These are phyloP conservation scores for Fusarium sp. DNA, from an alignment of 2,329 filamentous ascomycete genomes.

Conservation along the genomic window DNA sequence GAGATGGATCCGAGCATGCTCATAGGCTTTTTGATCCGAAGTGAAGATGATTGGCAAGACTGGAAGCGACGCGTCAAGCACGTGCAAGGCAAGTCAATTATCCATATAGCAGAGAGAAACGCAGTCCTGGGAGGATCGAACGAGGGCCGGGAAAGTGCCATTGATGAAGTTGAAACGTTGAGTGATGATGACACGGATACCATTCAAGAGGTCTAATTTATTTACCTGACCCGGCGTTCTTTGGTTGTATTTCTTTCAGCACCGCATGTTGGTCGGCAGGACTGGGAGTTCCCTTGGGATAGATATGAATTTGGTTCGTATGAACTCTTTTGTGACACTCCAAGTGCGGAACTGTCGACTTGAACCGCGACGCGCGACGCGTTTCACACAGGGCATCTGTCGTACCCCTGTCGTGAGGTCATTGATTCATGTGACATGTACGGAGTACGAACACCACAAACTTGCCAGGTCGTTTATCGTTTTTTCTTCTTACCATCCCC, in stretches of 20 bases:
- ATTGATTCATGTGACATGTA: neutral
- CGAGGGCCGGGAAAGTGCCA: slow-evolving; percentile 75
- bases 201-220: slow-evolving; percentile 47
- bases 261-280: slow-evolving; percentile 11
- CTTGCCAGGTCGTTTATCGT: slow-evolving; percentile 38
- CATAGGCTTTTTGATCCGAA: slow-evolving; percentile 88
- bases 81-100: slow-evolving; percentile 84
- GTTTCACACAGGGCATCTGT: neutral
- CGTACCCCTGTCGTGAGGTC: neutral
- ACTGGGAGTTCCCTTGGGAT: slow-evolving; percentile 39
- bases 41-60: slow-evolving; percentile 83
- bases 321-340: slow-evolving; percentile 1
- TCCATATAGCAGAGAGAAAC: slow-evolving; percentile 83
- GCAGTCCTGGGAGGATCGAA: slow-evolving; percentile 65
- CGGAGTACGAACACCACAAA: neutral
- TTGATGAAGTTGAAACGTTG: slow-evolving; percentile 91
- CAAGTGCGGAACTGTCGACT: neutral
- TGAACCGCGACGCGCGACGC: neutral
- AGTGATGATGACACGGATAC: slow-evolving; percentile 76
- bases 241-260: slow-evolving; percentile 28
- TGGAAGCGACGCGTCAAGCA: slow-evolving; percentile 84
- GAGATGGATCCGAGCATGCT: slow-evolving; percentile 99
- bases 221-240: slow-evolving; percentile 29
- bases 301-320: slow-evolving; percentile 41
- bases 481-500: slow-evolving; percentile 55